phyloP scores from a whole-genome alignment of 768 basidiomycete species.

The Kondoa subrosea region DNA sequence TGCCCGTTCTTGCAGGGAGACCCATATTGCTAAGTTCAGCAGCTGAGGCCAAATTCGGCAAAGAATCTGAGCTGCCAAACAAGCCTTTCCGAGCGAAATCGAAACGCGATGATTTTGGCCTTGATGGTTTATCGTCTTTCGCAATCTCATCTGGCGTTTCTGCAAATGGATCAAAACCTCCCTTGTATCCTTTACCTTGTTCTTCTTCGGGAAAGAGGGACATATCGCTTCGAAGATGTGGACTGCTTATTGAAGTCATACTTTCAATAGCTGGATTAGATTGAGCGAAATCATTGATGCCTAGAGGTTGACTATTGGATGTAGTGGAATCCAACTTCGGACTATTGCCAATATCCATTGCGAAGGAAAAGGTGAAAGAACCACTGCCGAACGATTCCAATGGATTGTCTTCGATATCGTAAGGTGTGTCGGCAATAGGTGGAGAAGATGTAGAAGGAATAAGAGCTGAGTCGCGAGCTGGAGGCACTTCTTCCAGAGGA shows the following conservation, averaged over 20 bases:
- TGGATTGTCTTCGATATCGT: not conserved
- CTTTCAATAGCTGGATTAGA: not conserved
- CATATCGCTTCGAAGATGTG: not conserved
- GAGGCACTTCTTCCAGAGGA: not conserved
- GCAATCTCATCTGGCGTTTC: slow-evolving; percentile 17
- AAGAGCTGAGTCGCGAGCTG: slow-evolving; percentile 1
- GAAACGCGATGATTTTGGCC: slow-evolving; percentile 26
- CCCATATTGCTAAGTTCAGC: not conserved
- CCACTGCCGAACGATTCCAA: not conserved
- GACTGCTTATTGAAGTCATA: not conserved
- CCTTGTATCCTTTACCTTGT: slow-evolving; percentile 18
- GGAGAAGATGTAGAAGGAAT: not conserved
- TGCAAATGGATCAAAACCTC: slow-evolving; percentile 29
- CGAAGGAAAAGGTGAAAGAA: not conserved
- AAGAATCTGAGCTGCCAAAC: not conserved
- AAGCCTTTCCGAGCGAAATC: slow-evolving; percentile 22
- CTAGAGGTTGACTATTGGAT: not conserved
- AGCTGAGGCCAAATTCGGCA: not conserved
- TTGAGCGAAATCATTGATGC: not conserved
- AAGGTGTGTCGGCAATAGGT: not conserved
- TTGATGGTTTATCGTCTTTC: slow-evolving; percentile 15
- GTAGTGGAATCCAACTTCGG: not conserved
- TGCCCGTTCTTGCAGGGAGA: not conserved
- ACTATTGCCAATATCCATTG: not conserved
- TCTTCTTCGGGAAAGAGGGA: not conserved